Percentiles rank a stretch among this genome's conserved stretches.
These are phyloP conservation scores for Auriscalpium orientale DNA, from an alignment of 768 basidiomycete genomes.

Conservation along the genomic window DNA sequence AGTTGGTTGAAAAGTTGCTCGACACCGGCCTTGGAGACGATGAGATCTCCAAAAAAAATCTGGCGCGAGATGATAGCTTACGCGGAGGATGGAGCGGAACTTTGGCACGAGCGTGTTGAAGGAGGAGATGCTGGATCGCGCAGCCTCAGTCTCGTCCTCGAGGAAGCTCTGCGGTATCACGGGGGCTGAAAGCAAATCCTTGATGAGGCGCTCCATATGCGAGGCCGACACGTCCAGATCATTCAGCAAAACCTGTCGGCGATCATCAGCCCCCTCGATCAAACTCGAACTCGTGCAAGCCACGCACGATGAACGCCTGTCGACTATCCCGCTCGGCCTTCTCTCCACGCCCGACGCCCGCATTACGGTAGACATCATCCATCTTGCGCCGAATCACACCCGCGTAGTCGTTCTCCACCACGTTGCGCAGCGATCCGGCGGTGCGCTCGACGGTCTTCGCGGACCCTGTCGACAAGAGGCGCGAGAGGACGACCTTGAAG, in stretches of 20 bases:
- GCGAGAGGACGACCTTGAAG: conserved; percentile 72
- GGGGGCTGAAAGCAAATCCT: conserved; percentile 50
- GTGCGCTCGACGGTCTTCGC: conserved; percentile 48
- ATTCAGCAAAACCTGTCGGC: conserved; percentile 72
- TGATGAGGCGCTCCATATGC: conserved; percentile 78
- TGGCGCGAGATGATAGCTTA: conserved; percentile 27
- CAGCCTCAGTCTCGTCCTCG: conserved; percentile 42
- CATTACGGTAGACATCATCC: conserved; percentile 76
- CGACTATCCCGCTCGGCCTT: conserved; percentile 78
- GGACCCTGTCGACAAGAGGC: conserved; percentile 75
- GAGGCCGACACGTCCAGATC: conserved; percentile 89
- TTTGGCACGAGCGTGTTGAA: conserved; percentile 51
- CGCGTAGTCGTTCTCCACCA: conserved; percentile 79
- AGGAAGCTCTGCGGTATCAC: conserved; percentile 63
- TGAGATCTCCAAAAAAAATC: background rate
- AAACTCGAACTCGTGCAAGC: background rate
- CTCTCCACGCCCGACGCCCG: conserved; percentile 49
- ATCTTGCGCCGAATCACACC: conserved; percentile 76
- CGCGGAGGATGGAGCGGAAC: conserved; percentile 69
- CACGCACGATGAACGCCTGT: conserved; percentile 72
- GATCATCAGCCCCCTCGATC: background rate
- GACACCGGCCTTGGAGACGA: conserved; percentile 57
- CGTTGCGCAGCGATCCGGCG: conserved; percentile 55
- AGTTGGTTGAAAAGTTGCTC: conserved; percentile 97
- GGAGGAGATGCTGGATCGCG: conserved; percentile 39